phyloP scores from a whole-genome alignment of 495 filamentous ascomycete species.

The Penicillium bialowiezense region DNA sequence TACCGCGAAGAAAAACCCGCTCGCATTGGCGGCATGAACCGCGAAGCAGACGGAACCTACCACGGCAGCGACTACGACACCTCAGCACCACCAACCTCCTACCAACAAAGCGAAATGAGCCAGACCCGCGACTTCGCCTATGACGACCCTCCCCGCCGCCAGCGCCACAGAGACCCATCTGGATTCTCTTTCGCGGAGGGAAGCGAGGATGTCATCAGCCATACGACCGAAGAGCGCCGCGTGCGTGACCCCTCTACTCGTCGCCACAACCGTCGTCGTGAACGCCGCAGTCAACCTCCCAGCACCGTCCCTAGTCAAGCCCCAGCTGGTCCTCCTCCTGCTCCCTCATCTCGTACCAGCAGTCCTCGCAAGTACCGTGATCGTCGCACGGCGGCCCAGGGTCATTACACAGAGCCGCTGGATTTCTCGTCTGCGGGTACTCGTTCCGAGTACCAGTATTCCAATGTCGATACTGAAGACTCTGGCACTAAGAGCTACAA shows the following conservation, averaged over 20 bases:
- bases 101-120: constrained; percentile 51
- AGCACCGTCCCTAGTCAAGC: neutral
- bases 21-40: constrained; percentile 81
- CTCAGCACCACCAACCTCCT: constrained; percentile 47
- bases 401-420: constrained; percentile 57
- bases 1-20: constrained; percentile 85
- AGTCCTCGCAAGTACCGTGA: constrained; percentile 37
- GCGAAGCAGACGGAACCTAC: constrained; percentile 67
- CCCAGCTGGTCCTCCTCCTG: constrained; percentile 16
- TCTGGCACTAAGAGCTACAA: constrained; percentile 78
- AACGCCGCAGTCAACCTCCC: constrained; percentile 22
- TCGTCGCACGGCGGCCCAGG: constrained; percentile 33
- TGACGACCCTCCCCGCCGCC: constrained; percentile 18
- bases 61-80: constrained; percentile 60
- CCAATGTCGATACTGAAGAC: constrained; percentile 52
- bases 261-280: constrained; percentile 36
- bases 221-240: constrained; percentile 51
- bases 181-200: constrained; percentile 50
- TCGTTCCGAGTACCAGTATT: constrained; percentile 46
- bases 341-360: constrained; percentile 34
- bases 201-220: constrained; percentile 52
- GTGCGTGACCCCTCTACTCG: constrained; percentile 37
- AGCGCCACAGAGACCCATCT: constrained; percentile 28
- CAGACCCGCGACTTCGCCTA: constrained; percentile 48
- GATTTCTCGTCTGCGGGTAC: constrained; percentile 45